Evolutionary conservation across 2,329 filamentous ascomycete genomes (phyloP).

Genomic region (Alternaria longipes): DNA sequence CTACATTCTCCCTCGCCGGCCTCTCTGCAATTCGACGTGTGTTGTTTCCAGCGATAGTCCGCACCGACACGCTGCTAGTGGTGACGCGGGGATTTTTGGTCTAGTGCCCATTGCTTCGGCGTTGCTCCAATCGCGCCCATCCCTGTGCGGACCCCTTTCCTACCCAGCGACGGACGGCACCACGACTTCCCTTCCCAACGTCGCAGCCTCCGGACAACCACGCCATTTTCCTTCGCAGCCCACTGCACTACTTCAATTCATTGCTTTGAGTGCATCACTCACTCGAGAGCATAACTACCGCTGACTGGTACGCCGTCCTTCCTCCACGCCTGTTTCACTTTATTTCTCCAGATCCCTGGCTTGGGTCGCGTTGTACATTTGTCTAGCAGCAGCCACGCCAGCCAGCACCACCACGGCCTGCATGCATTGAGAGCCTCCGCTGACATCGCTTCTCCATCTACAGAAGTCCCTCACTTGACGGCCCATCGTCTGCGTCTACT

Average conservation of each 20-base stretch:
- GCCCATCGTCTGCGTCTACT: constrained; percentile 40
- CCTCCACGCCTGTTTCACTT: constrained; percentile 37
- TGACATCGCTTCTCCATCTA: constrained; percentile 31
- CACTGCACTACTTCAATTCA: constrained; percentile 33
- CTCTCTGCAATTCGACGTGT: constrained; percentile 7
- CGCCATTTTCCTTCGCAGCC: constrained; percentile 39
- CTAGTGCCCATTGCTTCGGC: constrained; percentile 46
- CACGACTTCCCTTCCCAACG: constrained; percentile 47
- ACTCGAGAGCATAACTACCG: constrained; percentile 48
- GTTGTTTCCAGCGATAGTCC: constrained; percentile 12
- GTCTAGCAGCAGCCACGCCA: constrained; percentile 39
- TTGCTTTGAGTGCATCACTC: constrained; percentile 48
- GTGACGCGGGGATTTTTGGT: constrained; percentile 43
- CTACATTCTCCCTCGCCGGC: neutral
- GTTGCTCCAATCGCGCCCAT: constrained; percentile 46
- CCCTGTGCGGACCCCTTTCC: constrained; percentile 51
- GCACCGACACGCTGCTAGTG: constrained; percentile 17
- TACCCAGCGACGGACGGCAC: constrained; percentile 41
- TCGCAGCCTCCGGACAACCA: constrained; percentile 42
- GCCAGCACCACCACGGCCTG: constrained; percentile 16
- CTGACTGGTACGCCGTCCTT: constrained; percentile 48
- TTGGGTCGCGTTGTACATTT: constrained; percentile 45
- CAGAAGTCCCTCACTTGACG: constrained; percentile 49
- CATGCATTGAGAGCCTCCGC: constrained; percentile 25
- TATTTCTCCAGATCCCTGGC: constrained; percentile 46